Evolutionary conservation across 805 yeast genomes (phyloP).

Genomic region (Candida peoriensis): DNA sequence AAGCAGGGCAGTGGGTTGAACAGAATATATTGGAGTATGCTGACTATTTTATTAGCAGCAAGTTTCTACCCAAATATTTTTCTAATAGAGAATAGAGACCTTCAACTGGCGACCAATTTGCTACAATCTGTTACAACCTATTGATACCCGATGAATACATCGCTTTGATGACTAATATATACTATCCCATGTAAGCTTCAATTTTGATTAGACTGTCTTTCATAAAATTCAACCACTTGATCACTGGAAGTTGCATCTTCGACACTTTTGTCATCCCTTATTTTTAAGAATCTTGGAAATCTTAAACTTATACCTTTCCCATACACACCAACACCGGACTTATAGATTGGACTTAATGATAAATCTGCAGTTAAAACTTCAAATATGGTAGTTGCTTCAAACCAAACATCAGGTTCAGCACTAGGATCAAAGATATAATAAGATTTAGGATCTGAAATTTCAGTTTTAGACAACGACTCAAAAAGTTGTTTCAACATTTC

Average conservation of each 20-base stretch:
- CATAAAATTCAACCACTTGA: conserved; percentile 80
- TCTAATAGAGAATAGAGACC: too few species aligned
- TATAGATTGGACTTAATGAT: conserved; percentile 82
- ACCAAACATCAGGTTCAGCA: conserved; percentile 90
- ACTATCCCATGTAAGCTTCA: not conserved
- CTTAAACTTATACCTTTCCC: conserved; percentile 85
- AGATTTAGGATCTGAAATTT: conserved; percentile 56
- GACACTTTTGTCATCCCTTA: conserved; percentile 79
- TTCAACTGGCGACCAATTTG: too few species aligned
- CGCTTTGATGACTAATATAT: too few species aligned
- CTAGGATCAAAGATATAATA: conserved; percentile 65
- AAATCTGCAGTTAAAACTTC: conserved; percentile 91
- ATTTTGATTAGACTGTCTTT: conserved; percentile 44
- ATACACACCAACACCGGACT: conserved; percentile 68
- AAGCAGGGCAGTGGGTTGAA: conserved; percentile 20
- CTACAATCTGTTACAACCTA: too few species aligned
- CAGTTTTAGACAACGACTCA: conserved; percentile 62
- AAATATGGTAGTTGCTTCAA: conserved; percentile 78
- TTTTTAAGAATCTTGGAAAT: conserved; percentile 80
- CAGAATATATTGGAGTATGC: conserved; percentile 12
- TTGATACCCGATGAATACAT: too few species aligned
- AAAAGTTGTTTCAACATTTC: conserved; percentile 63
- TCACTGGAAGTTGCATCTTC: conserved; percentile 86
- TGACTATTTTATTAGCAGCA: conserved; percentile 11
- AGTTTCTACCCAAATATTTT: too few species aligned